These are phyloP conservation scores for Fraxinus americana DNA, from an alignment of 257 asterid species.

Conservation along the genomic window DNA sequence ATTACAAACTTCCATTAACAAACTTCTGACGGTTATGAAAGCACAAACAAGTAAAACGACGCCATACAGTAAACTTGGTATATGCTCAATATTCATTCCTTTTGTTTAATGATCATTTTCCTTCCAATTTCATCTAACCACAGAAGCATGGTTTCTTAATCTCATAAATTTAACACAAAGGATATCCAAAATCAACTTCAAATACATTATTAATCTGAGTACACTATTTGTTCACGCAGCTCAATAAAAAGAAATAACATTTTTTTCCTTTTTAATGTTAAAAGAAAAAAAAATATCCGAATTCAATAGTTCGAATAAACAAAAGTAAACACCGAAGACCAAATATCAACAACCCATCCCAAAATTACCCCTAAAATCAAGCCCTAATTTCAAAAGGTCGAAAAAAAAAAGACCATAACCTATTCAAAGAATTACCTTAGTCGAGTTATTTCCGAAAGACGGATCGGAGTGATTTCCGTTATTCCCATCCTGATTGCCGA, in stretches of 20 bases:
- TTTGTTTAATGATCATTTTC: background rate
- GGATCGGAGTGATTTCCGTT: constrained; percentile 72
- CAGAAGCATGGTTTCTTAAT: background rate
- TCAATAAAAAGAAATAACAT: background rate
- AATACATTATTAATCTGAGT: background rate
- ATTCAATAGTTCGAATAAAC: background rate
- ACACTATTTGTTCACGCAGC: background rate
- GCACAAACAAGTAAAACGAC: background rate
- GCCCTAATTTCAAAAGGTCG: constrained; percentile 14
- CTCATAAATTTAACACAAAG: background rate
- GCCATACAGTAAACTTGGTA: background rate
- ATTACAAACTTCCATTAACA: background rate
- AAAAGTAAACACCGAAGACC: background rate
- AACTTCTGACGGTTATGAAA: background rate
- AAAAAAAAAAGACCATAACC: background rate
- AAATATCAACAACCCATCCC: background rate
- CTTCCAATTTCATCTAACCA: background rate
- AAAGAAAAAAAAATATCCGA: background rate
- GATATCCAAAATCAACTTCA: background rate
- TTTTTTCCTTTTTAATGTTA: background rate
- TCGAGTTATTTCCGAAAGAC: constrained; percentile 35
- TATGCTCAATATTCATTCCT: background rate
- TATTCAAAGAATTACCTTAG: constrained; percentile 32
- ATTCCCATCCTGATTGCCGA: constrained; percentile 56
- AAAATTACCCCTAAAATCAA: constrained; percentile 29